phyloP scores from a whole-genome alignment of 257 asterid species.

The Solanum medicagineum region DNA sequence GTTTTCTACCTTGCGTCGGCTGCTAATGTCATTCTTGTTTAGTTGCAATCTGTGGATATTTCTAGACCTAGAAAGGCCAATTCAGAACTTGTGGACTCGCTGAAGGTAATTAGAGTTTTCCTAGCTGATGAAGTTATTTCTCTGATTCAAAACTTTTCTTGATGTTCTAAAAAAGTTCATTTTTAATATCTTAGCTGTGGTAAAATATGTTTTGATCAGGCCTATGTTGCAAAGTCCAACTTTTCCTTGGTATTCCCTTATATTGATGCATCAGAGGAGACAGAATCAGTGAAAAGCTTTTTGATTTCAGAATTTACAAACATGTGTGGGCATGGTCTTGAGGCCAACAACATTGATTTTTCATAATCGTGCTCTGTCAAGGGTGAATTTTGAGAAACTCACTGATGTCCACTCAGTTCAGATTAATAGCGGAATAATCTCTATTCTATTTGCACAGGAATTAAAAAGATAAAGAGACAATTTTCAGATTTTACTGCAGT shows the following conservation, averaged over 20 bases:
- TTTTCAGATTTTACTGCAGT: background rate
- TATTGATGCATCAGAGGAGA: slow-evolving; percentile 49
- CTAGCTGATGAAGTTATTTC: background rate
- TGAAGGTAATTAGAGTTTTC: slow-evolving; percentile 45
- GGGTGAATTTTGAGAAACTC: slow-evolving; percentile 50
- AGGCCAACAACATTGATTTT: slow-evolving; percentile 41
- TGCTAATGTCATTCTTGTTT: slow-evolving; percentile 12
- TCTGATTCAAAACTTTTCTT: background rate
- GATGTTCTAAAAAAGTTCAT: background rate
- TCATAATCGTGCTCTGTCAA: slow-evolving; percentile 60
- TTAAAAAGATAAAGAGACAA: background rate
- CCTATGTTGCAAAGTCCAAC: slow-evolving; percentile 54
- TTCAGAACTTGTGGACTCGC: slow-evolving; percentile 53
- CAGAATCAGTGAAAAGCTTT: slow-evolving; percentile 47
- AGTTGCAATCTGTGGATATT: slow-evolving; percentile 62
- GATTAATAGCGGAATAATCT: slow-evolving; percentile 29
- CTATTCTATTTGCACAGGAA: background rate
- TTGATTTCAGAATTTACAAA: slow-evolving; percentile 65
- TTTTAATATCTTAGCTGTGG: background rate
- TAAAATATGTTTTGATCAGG: slow-evolving; percentile 33
- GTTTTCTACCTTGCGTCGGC: background rate
- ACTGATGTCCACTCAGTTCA: slow-evolving; percentile 47
- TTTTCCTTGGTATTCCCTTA: slow-evolving; percentile 83
- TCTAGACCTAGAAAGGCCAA: slow-evolving; percentile 49
- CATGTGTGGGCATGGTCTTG: slow-evolving; percentile 45